These are phyloP conservation scores for Chlorella sp. DNA, from an alignment of 139 green algal genomes.

Conservation along the genomic window DNA sequence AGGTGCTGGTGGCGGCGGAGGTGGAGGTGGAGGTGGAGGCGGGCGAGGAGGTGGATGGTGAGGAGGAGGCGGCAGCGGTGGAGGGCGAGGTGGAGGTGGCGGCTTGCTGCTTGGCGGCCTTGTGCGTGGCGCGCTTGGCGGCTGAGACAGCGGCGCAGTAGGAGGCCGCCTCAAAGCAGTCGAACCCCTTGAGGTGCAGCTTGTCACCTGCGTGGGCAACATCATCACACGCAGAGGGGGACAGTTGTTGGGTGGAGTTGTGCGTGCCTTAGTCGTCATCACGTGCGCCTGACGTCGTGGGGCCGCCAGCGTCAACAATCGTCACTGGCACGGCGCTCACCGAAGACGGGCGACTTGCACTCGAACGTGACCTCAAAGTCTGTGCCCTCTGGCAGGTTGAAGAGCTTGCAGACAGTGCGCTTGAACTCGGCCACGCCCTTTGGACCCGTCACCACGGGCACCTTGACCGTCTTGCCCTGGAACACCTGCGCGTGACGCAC, in stretches of 20 bases:
- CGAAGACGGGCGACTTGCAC: neutral
- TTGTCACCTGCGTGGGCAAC: neutral
- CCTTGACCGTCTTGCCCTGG: conserved; percentile 6
- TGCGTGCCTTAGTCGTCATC: no score
- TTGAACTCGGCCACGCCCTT: conserved; percentile 7
- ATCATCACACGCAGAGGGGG: no score
- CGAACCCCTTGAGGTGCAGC: conserved; percentile 5
- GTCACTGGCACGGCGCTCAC: no score
- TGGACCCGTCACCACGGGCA: conserved; percentile 1
- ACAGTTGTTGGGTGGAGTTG: no score
- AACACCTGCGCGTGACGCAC: neutral
- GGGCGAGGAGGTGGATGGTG: no score
- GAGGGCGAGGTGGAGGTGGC: no score
- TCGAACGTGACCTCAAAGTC: conserved; percentile 5
- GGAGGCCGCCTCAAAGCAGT: conserved; percentile 6
- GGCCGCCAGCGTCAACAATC: no score
- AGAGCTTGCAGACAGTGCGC: conserved; percentile 2
- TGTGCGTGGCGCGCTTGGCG: neutral
- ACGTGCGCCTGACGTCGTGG: no score
- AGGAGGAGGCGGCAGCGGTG: no score
- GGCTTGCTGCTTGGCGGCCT: neutral
- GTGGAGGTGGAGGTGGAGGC: no score
- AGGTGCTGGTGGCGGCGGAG: no score
- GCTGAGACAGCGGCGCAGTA: conserved; percentile 5
- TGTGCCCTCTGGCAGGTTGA: conserved; percentile 7